phyloP scores from a whole-genome alignment of 2,329 filamentous ascomycete genomes.

The Arthrobotrys megalospora region DNA sequence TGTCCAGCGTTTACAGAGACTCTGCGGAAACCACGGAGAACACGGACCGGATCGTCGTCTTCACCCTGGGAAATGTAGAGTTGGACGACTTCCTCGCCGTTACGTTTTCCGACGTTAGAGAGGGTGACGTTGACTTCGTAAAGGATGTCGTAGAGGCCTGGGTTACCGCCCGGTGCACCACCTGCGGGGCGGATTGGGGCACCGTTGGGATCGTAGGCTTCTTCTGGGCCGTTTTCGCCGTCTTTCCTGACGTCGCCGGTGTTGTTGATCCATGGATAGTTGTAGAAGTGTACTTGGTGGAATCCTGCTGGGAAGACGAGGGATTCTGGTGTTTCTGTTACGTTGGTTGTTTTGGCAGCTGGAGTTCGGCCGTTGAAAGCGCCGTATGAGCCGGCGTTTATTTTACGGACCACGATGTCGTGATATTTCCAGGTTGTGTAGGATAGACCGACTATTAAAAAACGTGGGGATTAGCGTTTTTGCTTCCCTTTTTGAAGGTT shows the following conservation, averaged over 20 bases:
- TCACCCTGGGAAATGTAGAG: slow-evolving; percentile 87
- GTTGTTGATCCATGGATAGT: slow-evolving; percentile 81
- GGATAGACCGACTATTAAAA: slow-evolving; percentile 74
- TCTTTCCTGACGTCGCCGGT: slow-evolving; percentile 76
- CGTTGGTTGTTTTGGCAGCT: slow-evolving; percentile 71
- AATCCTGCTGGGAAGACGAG: slow-evolving; percentile 75
- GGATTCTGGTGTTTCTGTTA: slow-evolving; percentile 76
- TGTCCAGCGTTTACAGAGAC: slow-evolving; percentile 78
- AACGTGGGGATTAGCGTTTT: slow-evolving; percentile 22
- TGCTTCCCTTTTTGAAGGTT: neutral
- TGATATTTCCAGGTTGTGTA: slow-evolving; percentile 86
- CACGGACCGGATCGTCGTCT: slow-evolving; percentile 76
- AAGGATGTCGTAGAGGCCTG: slow-evolving; percentile 77
- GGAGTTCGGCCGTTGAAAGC: slow-evolving; percentile 71
- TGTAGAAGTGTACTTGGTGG: slow-evolving; percentile 70
- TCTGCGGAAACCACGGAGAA: slow-evolving; percentile 86
- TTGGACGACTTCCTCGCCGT: slow-evolving; percentile 81
- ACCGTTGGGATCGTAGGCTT: slow-evolving; percentile 72
- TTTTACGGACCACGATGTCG: slow-evolving; percentile 74
- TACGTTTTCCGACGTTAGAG: slow-evolving; percentile 78
- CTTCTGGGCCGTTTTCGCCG: slow-evolving; percentile 75
- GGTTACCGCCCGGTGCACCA: slow-evolving; percentile 75
- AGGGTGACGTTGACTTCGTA: slow-evolving; percentile 79
- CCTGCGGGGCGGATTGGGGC: slow-evolving; percentile 77
- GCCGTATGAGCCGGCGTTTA: slow-evolving; percentile 71